Conservation (phyloP, 2,329 filamentous ascomycete species). For the Aspergillus pseudonomiae region DNA sequence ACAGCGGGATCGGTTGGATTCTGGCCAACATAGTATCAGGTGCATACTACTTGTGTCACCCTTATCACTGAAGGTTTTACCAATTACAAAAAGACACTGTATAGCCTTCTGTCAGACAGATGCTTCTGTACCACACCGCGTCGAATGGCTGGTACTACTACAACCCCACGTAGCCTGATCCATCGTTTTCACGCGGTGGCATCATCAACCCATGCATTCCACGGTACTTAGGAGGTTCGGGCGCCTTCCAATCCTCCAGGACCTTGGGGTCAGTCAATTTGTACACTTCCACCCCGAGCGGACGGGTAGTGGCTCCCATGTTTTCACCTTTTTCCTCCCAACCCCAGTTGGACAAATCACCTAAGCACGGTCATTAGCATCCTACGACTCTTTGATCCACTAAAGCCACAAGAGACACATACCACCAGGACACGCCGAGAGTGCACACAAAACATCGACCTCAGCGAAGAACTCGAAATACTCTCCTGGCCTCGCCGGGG, state of each 20-base stretch:
- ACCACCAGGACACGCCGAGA: constrained; percentile 73
- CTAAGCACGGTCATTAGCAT: constrained; percentile 28
- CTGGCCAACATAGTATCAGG: not conserved
- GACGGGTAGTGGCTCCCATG: constrained; percentile 71
- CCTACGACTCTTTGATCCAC: not conserved
- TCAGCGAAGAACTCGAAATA: constrained; percentile 80
- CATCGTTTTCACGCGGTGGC: constrained; percentile 40
- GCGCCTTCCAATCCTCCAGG: constrained; percentile 65
- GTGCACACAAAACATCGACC: constrained; percentile 69
- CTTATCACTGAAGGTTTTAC: not conserved
- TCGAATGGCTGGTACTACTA: constrained; percentile 9
- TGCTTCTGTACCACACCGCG: too few relatives aligned
- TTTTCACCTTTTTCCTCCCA: constrained; percentile 65
- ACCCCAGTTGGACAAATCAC: constrained; percentile 80
- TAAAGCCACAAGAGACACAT: constrained; percentile 13
- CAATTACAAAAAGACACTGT: not conserved
- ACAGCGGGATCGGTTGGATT: not conserved
- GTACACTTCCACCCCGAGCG: constrained; percentile 75
- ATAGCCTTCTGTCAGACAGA: not conserved
- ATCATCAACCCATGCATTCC: constrained; percentile 68
- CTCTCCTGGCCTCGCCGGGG: constrained; percentile 49
- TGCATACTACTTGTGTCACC: not conserved
- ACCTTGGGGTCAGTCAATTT: constrained; percentile 58
- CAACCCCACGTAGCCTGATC: constrained; percentile 29
- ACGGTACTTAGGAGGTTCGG: constrained; percentile 62